Evolutionary conservation across 768 basidiomycete species (phyloP), one percentile per base, ranked within the genome.

Genomic region (Rhizopogon roseolus): DNA sequence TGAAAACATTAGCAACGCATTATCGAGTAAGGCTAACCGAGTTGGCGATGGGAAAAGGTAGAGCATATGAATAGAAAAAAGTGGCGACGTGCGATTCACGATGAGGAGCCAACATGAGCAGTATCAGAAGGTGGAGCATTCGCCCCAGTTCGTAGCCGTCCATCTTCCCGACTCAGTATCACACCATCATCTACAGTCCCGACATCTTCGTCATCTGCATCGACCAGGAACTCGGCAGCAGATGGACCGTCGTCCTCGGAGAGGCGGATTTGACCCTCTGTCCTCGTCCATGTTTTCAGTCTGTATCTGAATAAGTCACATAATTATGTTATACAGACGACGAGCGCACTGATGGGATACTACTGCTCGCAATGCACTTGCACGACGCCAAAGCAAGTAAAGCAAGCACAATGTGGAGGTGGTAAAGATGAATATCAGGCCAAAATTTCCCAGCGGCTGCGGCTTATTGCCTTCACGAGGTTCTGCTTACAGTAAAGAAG

Each of bases 171-270:
- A 16, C 57, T 52, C 9, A 68, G 50, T 11, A 62, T 60, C 32
- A 69, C 64, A 37, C 58, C 57, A 54, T 62, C 65, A 25, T 62
- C 58, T 27, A 67, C 70, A 29, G 75, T 67, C 34, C 76, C 79
- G 11, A 80, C 55, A 22, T 61, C 66, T 16, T 76, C 84, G 43
- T 83, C 82, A 44, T 80, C 76, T 32, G 81, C 81, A 54, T 82
- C 81, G 37, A 75, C 77, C 45, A 89, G 59, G 56, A 88, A 88
- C 51, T 84, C 82, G 14, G 73, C 71, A n/a, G 85, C 78, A n/a
- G 86, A 76, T 11, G 86, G 86, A 0, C 85, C 84, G 50, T 88
- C 85, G 58, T 89, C 87, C 61, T 81, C 76, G 44, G 85, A 86
- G 19, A 89, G 74, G 8, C 86, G 78, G 52, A 89, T 85, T 6